Base-by-base conservation (phyloP, 345 rosid species). In the Litchi chinensis region DNA sequence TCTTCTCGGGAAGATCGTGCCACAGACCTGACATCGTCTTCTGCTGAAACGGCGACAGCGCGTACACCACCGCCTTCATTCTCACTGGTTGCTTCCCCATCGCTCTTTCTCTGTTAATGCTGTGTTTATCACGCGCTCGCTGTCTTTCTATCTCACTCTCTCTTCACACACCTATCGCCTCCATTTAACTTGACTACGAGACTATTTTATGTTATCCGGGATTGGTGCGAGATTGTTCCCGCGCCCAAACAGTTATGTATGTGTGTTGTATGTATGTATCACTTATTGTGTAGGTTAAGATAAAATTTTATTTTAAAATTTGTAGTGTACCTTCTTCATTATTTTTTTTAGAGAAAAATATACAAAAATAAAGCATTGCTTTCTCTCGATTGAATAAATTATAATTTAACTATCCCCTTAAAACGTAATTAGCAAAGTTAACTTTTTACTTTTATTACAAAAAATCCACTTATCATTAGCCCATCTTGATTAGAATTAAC, bases 81-180 rank as follows among this genome's bases (percentile, higher is more conserved):
- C 83, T 89, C 85, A 94, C 93, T 76, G 89, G 95, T 39, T 87
- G 91, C 89, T 91, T 91, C 77, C 93, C 97, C 95, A 92, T 94
- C 22, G 71, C 69, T 73, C 43, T 71, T 43, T 75, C 6, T 63
- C 79, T 76, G 46, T 21, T 43, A 10, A 44, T 26, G 70, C 18
- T 10, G n/a, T 54, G 59, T 16, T 16, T 41, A 44, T 28, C 18
- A 52, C 57, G 57, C 57, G 18, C 63, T 19, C 26, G 0, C 6
- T 6, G 6, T 24, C 41, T 44, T 0, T 15, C 8, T 26, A 5
- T 44, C 50, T 6, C 12, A 3, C 57, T 46, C 40, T n/a, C n/a
- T 41, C 52, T 12, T 48, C 3, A 32, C 37, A 32, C n/a, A 15
- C 59, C 59, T 54, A 54, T 54, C 59, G 59, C n/a, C 64, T 28